Evolutionary conservation across 345 rosid species (phyloP).

Genomic region (Hibiscus mutabilis): DNA sequence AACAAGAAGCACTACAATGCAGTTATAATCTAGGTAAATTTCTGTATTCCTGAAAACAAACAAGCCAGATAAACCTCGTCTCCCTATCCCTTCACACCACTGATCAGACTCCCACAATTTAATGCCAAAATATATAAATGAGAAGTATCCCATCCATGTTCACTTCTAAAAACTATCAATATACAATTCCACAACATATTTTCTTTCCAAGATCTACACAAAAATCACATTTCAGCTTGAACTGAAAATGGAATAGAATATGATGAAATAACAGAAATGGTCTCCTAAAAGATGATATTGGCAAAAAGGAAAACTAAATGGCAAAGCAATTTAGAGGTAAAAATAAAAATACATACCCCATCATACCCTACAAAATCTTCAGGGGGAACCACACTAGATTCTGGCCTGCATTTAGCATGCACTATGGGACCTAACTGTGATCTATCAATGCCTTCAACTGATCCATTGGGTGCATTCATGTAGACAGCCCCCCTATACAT

Average conservation of each 20-base stretch:
- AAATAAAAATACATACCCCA: conserved; percentile 42
- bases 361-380: conserved; percentile 39
- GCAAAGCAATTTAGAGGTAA: background rate
- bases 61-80: background rate
- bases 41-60: background rate
- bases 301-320: background rate
- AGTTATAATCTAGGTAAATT: background rate
- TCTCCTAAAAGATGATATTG: background rate
- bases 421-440: conserved; percentile 92
- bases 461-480: conserved; percentile 73
- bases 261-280: background rate
- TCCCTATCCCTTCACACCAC: background rate
- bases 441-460: conserved; percentile 54
- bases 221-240: background rate
- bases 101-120: background rate
- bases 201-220: background rate
- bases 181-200: background rate
- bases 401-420: conserved; percentile 96
- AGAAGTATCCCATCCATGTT: background rate
- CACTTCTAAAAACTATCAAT: background rate
- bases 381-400: conserved; percentile 52
- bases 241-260: conserved; percentile 4
- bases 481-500: conserved; percentile 98
- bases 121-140: background rate
- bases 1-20: background rate